Evolutionary conservation across 352 stramenopile genomes (phyloP).

Genomic region (Pythium phragmitis): DNA sequence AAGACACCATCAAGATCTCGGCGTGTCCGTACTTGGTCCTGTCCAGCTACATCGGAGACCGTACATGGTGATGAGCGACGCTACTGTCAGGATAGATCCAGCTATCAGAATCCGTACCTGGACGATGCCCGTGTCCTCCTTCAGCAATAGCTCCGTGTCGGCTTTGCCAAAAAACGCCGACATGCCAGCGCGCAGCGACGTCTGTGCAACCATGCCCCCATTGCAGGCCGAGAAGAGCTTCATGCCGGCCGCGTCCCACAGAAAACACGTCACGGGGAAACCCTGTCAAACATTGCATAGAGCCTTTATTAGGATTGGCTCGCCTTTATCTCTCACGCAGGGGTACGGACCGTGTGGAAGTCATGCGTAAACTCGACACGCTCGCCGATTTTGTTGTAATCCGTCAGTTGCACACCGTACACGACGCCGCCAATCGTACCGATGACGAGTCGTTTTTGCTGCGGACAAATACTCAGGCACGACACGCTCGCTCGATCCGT

Average conservation of each 20-base stretch:
- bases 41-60: conserved; percentile 45
- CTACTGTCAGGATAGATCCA: background rate
- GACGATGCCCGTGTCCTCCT: conserved; percentile 84
- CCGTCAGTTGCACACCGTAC: conserved; percentile 75
- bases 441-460: conserved; percentile 79
- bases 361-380: conserved; percentile 88
- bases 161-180: conserved; percentile 82
- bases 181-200: conserved; percentile 72
- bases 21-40: conserved; percentile 46
- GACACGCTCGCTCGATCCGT: conserved; percentile 69
- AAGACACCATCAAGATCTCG: conserved; percentile 83
- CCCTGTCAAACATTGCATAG: conserved; percentile 32
- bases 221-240: conserved; percentile 85
- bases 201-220: conserved; percentile 74
- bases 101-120: conserved; percentile 36
- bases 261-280: conserved; percentile 77
- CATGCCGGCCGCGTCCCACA: conserved; percentile 70
- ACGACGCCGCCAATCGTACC: conserved; percentile 77
- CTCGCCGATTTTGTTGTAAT: conserved; percentile 88
- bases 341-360: conserved; percentile 55
- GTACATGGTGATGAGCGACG: background rate
- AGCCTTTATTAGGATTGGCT: background rate
- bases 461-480: conserved; percentile 76
- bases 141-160: conserved; percentile 82
- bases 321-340: background rate